Conservation (phyloP, 768 basidiomycete genomes). For the Neoboletus magnificus region DNA sequence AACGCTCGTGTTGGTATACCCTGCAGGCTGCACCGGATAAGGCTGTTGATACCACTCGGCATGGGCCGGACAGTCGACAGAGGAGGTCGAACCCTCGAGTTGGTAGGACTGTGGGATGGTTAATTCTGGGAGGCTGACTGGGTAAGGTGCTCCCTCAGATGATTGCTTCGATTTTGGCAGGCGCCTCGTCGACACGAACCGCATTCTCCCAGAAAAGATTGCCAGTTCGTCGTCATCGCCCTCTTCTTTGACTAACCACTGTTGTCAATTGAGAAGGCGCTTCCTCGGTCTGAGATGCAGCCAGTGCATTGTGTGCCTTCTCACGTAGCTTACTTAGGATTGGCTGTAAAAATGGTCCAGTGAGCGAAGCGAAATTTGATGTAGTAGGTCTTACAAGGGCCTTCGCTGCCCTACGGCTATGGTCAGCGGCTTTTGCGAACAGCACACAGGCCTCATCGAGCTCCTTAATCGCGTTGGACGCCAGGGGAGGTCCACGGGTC, state of each 20-base stretch:
- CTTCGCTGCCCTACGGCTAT: constrained; percentile 61
- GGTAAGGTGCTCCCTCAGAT: not conserved
- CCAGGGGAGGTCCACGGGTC: constrained; percentile 68
- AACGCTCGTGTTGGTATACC: constrained; percentile 4
- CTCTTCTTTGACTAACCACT: constrained; percentile 54
- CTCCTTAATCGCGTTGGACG: constrained; percentile 63
- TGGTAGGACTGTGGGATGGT: constrained; percentile 12
- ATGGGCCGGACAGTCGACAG: constrained; percentile 15
- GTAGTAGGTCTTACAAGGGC: constrained; percentile 49
- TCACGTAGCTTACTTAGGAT: constrained; percentile 59
- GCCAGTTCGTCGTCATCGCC: constrained; percentile 59
- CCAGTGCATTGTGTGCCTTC: constrained; percentile 60
- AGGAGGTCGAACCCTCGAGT: constrained; percentile 11
- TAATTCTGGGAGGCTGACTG: not conserved
- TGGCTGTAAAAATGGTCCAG: constrained; percentile 32
- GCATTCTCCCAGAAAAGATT: constrained; percentile 66
- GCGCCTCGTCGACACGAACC: constrained; percentile 53
- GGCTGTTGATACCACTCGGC: constrained; percentile 15
- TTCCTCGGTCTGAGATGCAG: constrained; percentile 38
- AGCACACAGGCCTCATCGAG: constrained; percentile 64
- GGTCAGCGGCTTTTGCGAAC: constrained; percentile 58
- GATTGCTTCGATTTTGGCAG: constrained; percentile 19
- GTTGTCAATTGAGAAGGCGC: constrained; percentile 25
- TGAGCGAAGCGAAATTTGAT: constrained; percentile 1
- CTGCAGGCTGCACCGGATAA: constrained; percentile 1